Evolutionary conservation across 208 protist species (phyloP), one percentile per base, ranked within the genome.

Genomic region (Endotrypanum monterogeii): DNA sequence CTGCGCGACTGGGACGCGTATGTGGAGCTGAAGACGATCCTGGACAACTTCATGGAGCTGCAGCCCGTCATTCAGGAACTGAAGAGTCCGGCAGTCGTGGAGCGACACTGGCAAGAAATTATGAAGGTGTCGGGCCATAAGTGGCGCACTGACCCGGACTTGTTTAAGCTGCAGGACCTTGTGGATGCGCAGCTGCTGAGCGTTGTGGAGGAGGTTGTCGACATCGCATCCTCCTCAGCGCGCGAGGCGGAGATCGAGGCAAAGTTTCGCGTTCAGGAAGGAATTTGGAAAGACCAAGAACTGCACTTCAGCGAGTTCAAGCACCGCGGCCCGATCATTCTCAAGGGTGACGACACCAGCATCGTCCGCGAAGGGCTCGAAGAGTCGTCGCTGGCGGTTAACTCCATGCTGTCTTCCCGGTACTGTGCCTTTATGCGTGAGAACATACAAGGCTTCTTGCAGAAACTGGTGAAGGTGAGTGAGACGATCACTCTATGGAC

Each of bases 181-280:
- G 84, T 98, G 14, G 94, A 98, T 60, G 94, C 92, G 37, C 87
- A 98, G 71, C 79, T 98, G 61, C 79, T 99, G 20, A 58, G 67
- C 18, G 84, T 96, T 39, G 78, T 87, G 52, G 97, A 98, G 37
- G 98, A 99, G 76, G 90, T 99, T n/a, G 94, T 98, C 58, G 98
- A 99, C 74, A 98, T 99, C 71, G 93, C 92, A 51, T 95, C 84
- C 68, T 96, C 89, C 69, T 98, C 97, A n/a, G 89, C 89, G 55
- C 98, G 98, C 60, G 98, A 99, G 91, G 86, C 91, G 11, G 96
- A 99, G 73, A 98, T 99, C 46, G 98, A 99, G 85, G 69, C 73
- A 20, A 98, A 98, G 85, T 92, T 98, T 68, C 89, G 91, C 35
- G 73, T 80, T 8, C 90, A 98, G 73, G 93, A 97, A 81, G 86